These are phyloP conservation scores for Beauveria scarabaeidicola DNA, from an alignment of 2,329 filamentous ascomycete species.

Conservation along the genomic window DNA sequence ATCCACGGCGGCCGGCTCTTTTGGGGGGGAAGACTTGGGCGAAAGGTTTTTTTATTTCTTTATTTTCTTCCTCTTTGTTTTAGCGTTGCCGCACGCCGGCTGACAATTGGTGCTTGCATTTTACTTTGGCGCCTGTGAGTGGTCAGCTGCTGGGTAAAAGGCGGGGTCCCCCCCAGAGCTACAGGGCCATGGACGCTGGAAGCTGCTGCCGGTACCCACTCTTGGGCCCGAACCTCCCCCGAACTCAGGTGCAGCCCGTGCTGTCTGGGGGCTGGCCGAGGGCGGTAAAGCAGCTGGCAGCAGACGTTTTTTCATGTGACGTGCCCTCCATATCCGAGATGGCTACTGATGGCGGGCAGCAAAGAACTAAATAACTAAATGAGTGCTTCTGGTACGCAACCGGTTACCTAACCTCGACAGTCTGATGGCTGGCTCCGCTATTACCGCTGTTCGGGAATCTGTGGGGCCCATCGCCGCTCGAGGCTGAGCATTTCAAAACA, in stretches of 20 bases:
- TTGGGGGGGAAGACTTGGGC: background rate
- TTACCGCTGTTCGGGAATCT: background rate
- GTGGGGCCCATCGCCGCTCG: background rate
- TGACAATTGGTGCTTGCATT: background rate
- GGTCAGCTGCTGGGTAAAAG: background rate
- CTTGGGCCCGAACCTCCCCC: background rate
- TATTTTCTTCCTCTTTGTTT: background rate
- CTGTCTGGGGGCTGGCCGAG: background rate
- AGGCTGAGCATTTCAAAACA: background rate
- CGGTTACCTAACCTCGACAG: too few species aligned
- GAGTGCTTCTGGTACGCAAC: too few species aligned
- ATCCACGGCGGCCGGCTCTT: background rate
- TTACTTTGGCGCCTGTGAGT: background rate
- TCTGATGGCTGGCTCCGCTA: background rate
- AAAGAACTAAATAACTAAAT: too few species aligned
- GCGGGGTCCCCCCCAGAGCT: background rate
- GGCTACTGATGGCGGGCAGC: too few species aligned
- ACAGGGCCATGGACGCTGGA: slow-evolving; percentile 2
- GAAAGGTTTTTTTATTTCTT: slow-evolving; percentile 1
- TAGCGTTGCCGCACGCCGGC: background rate
- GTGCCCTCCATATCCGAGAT: too few species aligned
- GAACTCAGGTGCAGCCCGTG: background rate
- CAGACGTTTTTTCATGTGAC: background rate
- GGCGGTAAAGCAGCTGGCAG: background rate
- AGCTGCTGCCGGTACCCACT: background rate